These are phyloP conservation scores for Heliamphora pulchella DNA, from an alignment of 179 eudicot species.

Conservation along the genomic window DNA sequence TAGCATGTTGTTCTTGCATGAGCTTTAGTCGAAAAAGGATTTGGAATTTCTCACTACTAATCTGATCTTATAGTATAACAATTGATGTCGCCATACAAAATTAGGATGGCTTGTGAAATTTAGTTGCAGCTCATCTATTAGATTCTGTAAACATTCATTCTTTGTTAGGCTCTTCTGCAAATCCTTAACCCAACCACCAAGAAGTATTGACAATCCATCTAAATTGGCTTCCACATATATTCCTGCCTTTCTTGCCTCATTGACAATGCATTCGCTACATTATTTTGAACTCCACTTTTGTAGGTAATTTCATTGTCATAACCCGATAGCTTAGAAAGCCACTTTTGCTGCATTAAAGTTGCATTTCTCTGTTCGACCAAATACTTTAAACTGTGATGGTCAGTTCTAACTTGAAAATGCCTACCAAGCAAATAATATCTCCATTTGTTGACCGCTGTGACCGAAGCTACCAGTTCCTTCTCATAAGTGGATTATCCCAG, in stretches of 20 bases:
- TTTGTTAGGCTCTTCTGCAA: no score
- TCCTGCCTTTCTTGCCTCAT: background rate
- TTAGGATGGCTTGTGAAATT: no score
- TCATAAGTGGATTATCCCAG: background rate
- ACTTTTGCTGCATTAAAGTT: conserved; percentile 1
- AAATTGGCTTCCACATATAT: background rate
- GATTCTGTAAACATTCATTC: no score
- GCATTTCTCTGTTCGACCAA: background rate
- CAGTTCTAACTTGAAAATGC: background rate
- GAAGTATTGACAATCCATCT: background rate
- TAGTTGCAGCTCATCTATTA: no score
- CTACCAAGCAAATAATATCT: background rate
- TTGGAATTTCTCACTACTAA: background rate
- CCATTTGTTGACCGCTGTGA: background rate
- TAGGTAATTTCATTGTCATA: conserved; percentile 9
- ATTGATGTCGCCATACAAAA: background rate
- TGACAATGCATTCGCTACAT: conserved; percentile 8
- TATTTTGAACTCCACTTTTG: background rate
- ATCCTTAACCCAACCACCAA: background rate
- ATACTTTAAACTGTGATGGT: conserved; percentile 8
- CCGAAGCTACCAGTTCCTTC: background rate
- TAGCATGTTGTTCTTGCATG: background rate
- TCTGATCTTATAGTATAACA: background rate
- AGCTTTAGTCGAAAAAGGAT: background rate
- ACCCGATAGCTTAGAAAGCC: conserved; percentile 9